Percentiles rank a stretch among this genome's conserved stretches.
phyloP scores from a whole-genome alignment of 768 basidiomycete genomes.

The Amanita rubescens region DNA sequence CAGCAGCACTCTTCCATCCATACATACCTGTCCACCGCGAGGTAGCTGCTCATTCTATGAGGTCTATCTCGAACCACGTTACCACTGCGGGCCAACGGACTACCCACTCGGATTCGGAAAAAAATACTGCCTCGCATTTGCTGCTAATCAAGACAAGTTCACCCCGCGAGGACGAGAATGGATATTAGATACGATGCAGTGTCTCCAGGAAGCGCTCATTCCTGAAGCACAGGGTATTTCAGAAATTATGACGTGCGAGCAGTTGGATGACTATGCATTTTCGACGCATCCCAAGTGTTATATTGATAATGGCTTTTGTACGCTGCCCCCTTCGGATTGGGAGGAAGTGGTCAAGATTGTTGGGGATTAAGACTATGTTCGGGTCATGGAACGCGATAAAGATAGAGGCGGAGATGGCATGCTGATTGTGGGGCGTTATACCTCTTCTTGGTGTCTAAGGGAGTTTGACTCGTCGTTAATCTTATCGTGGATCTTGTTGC shows the following conservation, averaged over 20 bases:
- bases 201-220: conserved; percentile 35
- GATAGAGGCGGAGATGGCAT: conserved; percentile 20
- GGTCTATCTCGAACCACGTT: conserved; percentile 36
- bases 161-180: conserved; percentile 29
- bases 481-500: too few relatives aligned
- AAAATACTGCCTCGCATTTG: conserved; percentile 33
- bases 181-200: conserved; percentile 40
- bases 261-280: conserved; percentile 30
- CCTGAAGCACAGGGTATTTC: conserved; percentile 22
- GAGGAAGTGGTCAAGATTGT: conserved; percentile 28
- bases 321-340: conserved; percentile 29
- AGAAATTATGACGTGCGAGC: conserved; percentile 19
- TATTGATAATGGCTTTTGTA: conserved; percentile 33
- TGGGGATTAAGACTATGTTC: conserved; percentile 23
- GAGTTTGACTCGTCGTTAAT: too few relatives aligned
- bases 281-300: conserved; percentile 37
- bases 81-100: conserved; percentile 35
- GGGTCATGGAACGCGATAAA: conserved; percentile 22
- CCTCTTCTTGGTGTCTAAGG: conserved; percentile 2
- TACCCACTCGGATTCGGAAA: conserved; percentile 38
- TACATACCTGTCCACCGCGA: conserved; percentile 25
- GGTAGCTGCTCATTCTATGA: conserved; percentile 37
- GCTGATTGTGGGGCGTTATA: conserved; percentile 25
- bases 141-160: conserved; percentile 19
- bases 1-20: neutral